Evolutionary conservation across 345 rosid species (phyloP).

Genomic region (Gossypioides kirkii): DNA sequence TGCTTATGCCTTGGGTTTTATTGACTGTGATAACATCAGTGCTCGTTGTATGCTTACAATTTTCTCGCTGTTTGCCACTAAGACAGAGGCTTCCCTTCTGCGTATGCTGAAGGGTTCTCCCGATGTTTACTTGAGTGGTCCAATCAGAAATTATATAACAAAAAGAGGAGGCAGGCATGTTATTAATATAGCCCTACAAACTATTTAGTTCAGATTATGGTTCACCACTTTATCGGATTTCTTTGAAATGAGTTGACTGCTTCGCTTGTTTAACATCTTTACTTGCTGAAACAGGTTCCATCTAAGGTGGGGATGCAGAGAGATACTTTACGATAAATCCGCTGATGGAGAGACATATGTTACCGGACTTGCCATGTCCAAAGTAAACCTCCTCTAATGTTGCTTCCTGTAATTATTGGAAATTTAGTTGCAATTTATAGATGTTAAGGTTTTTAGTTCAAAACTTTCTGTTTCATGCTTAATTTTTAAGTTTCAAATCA

Average conservation of each 20-base stretch:
- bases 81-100: constrained; percentile 96
- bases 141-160: constrained; percentile 80
- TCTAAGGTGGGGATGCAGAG: constrained; percentile 98
- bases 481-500: background rate
- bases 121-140: constrained; percentile 85
- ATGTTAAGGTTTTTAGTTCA: background rate
- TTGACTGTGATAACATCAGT: constrained; percentile 97
- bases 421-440: background rate
- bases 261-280: constrained; percentile 8
- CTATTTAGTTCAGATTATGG: background rate
- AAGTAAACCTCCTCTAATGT: constrained; percentile 34
- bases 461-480: background rate
- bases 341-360: constrained; percentile 60
- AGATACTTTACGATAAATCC: constrained; percentile 64
- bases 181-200: constrained; percentile 6
- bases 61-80: constrained; percentile 95
- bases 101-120: constrained; percentile 99
- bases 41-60: constrained; percentile 99
- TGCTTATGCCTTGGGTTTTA: constrained; percentile 98
- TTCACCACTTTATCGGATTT: background rate
- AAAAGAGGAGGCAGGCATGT: constrained; percentile 83
- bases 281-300: constrained; percentile 67
- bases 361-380: constrained; percentile 83
- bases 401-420: constrained; percentile 1
- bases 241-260: background rate